These are phyloP conservation scores for maize (Zea mays) DNA, from an alignment of 176 grass and related monocot genomes.

Conservation along the genomic window DNA sequence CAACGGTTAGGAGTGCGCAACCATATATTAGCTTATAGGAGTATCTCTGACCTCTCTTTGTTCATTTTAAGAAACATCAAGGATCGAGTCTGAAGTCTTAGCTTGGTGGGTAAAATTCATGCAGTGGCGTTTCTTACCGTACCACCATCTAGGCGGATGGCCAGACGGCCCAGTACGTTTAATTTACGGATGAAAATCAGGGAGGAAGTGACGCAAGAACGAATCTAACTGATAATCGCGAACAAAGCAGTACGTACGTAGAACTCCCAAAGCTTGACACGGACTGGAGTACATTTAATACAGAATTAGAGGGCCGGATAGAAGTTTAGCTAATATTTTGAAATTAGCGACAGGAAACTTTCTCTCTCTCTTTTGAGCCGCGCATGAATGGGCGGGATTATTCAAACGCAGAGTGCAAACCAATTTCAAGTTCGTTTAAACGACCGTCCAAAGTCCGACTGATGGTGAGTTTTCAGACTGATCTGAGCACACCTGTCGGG, in stretches of 20 bases:
- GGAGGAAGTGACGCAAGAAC: background rate
- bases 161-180: background rate
- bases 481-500: background rate
- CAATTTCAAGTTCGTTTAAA: slow-evolving; percentile 24
- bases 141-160: background rate
- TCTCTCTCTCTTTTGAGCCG: background rate
- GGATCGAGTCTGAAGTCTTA: background rate
- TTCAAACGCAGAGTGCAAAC: background rate
- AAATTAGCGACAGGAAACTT: background rate
- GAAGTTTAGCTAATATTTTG: background rate
- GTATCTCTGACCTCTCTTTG: background rate
- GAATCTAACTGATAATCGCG: background rate
- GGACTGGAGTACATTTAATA: background rate
- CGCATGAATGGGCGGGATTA: background rate
- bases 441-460: background rate
- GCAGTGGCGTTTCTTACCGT: background rate
- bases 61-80: background rate
- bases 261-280: background rate
- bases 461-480: background rate
- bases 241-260: background rate
- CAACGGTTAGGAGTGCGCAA: background rate
- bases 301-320: background rate
- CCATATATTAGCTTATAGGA: background rate
- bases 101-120: no score
- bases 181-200: slow-evolving; percentile 2